Evolutionary conservation across 805 yeast genomes (phyloP), one percentile per base, ranked within the genome.

Genomic region (Cyberlindnera xylosilytica): DNA sequence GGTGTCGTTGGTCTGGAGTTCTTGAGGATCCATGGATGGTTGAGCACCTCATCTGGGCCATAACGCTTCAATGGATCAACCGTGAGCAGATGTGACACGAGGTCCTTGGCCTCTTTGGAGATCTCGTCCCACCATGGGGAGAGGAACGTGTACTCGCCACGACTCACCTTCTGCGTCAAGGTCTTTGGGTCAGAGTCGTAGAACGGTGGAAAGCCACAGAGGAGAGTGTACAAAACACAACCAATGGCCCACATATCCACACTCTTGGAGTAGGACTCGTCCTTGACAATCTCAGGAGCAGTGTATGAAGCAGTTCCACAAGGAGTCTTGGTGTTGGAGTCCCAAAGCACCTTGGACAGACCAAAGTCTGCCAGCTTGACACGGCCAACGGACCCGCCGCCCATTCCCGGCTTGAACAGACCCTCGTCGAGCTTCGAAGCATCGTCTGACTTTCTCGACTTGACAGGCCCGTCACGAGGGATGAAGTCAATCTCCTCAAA

Each of bases 101-200:
- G 72, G 65, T 93, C 97, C 57, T 79, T 81, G 5, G 99, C 98
- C 54, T 91, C 97, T 36, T 70, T 58, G 1, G 96, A 84, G 28
- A 93, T 70, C 59, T 86, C 95, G 64, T 85, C 93, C 87, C 91
- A 86, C 95, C 95, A 86, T 3, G 95, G 95, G 39, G 76, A 67
- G 39, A 86, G 64, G 56, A 84, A 86, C 8, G 79, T 76, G 63
- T 75, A 86, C 43, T 84, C 83, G 31, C 93, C 93, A 33, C 72
- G 71, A 15, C 84, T 68, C 20, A 84, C 87, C 60, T 85, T 86
- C 37, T 69, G 69, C 6, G 89, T 79, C 36, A 86, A 66, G 6
- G 77, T 69, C 87, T 91, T 90, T 57, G 90, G 97, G 34, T 57
- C 60, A 10, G 57, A 49, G 58, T 87, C 95, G 63, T 89, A 93